Conservation (phyloP, 257 asterid species). For the Rehmannia glutinosa region DNA sequence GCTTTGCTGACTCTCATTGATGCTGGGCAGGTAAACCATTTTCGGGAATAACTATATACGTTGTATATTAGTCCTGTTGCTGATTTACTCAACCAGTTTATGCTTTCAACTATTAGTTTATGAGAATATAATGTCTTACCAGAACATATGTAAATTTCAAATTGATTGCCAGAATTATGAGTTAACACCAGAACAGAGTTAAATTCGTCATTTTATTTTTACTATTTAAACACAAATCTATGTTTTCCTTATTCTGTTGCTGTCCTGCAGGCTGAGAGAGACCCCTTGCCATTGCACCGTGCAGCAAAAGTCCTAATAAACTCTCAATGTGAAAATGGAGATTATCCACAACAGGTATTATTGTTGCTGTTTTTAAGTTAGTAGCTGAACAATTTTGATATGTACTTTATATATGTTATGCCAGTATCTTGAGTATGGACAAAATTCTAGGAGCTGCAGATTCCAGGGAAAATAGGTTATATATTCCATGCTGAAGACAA, state of each 20-base stretch:
- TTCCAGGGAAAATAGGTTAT: not conserved
- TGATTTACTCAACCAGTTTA: conserved; percentile 12
- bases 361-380: not conserved
- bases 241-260: not conserved
- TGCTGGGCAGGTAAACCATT: conserved; percentile 76
- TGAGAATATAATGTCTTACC: not conserved
- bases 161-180: not conserved
- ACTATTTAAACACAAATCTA: not conserved
- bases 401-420: not conserved
- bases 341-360: conserved; percentile 89
- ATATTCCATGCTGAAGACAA: not conserved
- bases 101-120: not conserved
- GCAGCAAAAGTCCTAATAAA: conserved; percentile 83
- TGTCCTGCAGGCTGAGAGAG: conserved; percentile 73
- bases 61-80: not conserved
- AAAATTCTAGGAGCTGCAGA: not conserved
- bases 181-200: not conserved
- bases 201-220: not conserved
- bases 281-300: conserved; percentile 73
- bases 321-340: conserved; percentile 90
- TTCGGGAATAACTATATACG: not conserved
- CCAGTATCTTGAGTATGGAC: not conserved
- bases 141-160: not conserved
- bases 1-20: conserved; percentile 79
- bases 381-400: not conserved